Conservation (phyloP, 345 rosid genomes). For the Eucalyptus cladocalyx region DNA sequence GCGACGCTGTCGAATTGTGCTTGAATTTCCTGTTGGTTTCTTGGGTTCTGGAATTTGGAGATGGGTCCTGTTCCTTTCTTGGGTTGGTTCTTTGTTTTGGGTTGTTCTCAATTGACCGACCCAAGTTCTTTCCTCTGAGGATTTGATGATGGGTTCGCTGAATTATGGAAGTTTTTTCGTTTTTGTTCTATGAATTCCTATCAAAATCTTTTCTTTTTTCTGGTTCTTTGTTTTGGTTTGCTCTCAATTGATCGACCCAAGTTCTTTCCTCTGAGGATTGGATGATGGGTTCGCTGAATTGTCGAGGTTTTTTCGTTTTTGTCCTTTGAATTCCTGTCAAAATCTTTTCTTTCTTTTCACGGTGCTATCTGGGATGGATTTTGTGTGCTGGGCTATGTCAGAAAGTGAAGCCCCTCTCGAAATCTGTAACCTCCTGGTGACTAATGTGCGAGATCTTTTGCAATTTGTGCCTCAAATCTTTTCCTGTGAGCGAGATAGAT, state of each 20-base stretch:
- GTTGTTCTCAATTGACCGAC: not conserved
- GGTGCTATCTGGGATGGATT: not conserved
- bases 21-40: not conserved
- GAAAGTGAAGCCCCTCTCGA: not conserved
- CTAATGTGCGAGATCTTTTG: not conserved
- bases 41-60: not conserved
- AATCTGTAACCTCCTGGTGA: not conserved
- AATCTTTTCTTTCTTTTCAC: not conserved
- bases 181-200: not conserved
- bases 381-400: not conserved
- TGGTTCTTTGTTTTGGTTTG: not conserved
- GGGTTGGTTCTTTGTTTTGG: not conserved
- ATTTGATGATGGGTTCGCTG: not conserved
- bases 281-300: not conserved
- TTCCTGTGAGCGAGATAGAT: not conserved
- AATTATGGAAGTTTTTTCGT: not conserved
- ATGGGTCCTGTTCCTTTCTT: not conserved
- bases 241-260: not conserved
- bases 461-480: not conserved
- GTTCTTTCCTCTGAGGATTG: not conserved
- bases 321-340: not conserved
- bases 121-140: not conserved
- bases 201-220: not conserved
- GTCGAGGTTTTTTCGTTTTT: not conserved
- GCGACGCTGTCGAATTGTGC: not conserved